These are phyloP conservation scores for Fusarium sp. DNA, from an alignment of 2,329 filamentous ascomycete genomes.

Conservation along the genomic window DNA sequence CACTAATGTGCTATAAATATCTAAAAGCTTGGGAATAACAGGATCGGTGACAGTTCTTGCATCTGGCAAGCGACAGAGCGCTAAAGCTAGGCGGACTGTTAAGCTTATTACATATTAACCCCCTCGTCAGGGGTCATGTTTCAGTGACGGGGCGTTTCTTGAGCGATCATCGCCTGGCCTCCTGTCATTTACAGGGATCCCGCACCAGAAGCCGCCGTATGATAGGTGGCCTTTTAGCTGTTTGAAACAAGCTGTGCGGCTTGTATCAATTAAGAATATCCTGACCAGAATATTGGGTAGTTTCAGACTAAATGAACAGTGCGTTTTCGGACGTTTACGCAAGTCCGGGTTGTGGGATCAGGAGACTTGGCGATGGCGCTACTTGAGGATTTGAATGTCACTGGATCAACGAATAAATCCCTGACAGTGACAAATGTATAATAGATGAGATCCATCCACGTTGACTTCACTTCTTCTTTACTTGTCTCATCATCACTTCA, in stretches of 20 bases:
- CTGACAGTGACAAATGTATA: constrained; percentile 37
- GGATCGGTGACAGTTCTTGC: neutral
- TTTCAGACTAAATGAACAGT: constrained; percentile 23
- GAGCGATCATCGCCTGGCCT: constrained; percentile 12
- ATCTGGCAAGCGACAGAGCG: neutral
- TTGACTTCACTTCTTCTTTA: constrained; percentile 2
- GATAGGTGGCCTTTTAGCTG: constrained; percentile 39
- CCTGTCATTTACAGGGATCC: constrained; percentile 3
- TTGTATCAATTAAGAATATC: constrained; percentile 40
- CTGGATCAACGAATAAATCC: constrained; percentile 11
- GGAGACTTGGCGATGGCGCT: too few species aligned
- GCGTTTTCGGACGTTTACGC: constrained; percentile 3
- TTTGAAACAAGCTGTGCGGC: constrained; percentile 29
- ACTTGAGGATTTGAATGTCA: constrained; percentile 9
- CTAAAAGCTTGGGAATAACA: too few species aligned
- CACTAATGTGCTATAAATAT: too few species aligned
- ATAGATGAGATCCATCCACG: constrained; percentile 10
- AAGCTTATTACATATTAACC: constrained; percentile 16
- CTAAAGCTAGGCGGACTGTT: constrained; percentile 1
- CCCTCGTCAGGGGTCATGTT: constrained; percentile 34
- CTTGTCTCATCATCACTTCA: constrained; percentile 40
- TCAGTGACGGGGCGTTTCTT: constrained; percentile 21
- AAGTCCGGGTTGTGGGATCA: neutral
- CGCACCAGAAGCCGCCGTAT: neutral
- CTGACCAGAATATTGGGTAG: constrained; percentile 35